A percentile compares a stretch with the other conserved stretches of the same genome.
phyloP scores from a whole-genome alignment of 2,329 filamentous ascomycete species.

The Ophiosphaerella korrae region DNA sequence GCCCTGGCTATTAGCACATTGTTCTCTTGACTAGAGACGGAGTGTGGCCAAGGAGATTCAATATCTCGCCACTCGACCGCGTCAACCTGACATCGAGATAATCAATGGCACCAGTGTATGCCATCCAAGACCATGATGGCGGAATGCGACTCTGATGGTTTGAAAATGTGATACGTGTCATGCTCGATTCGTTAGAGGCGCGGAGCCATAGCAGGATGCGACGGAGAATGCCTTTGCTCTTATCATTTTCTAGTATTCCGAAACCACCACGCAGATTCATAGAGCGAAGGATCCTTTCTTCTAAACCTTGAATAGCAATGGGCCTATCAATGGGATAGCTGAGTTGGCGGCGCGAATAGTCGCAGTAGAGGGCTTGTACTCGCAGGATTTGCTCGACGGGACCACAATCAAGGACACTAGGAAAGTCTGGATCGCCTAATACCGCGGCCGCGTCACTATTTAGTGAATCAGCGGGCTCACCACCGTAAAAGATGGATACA shows the following conservation, averaged over 20 bases:
- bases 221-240: constrained; percentile 24
- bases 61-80: too few species aligned
- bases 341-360: constrained; percentile 37
- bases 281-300: background rate
- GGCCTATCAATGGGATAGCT: constrained; percentile 28
- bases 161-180: background rate
- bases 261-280: background rate
- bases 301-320: constrained; percentile 30
- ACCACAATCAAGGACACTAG: background rate
- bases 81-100: background rate
- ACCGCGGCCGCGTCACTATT: constrained; percentile 21
- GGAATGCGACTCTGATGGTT: background rate
- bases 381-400: constrained; percentile 20
- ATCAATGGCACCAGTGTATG: background rate
- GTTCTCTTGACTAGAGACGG: too few species aligned
- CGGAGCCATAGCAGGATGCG: constrained; percentile 38
- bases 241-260: constrained; percentile 36
- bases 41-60: too few species aligned
- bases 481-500: background rate
- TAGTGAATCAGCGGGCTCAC: background rate
- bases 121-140: constrained; percentile 1
- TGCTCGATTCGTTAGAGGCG: constrained; percentile 3
- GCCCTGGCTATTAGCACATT: too few species aligned
- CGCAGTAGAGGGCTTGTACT: constrained; percentile 22
- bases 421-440: constrained; percentile 36